Evolutionary conservation across 2,329 filamentous ascomycete species (phyloP).

Genomic region (Onygena corvina): DNA sequence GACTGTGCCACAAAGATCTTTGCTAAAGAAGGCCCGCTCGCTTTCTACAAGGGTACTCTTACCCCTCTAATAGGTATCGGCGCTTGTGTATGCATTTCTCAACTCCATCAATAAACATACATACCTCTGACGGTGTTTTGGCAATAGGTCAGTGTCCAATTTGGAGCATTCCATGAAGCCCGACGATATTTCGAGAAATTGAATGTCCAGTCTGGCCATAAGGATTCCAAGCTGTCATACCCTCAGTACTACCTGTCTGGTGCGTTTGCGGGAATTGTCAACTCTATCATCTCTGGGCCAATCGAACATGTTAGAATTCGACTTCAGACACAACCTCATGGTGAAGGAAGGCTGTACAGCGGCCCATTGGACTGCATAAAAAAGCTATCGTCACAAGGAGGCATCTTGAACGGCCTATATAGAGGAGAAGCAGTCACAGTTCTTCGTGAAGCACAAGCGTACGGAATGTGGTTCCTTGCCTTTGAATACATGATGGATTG

Average conservation of each 20-base stretch:
- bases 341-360: constrained; percentile 60
- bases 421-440: constrained; percentile 78
- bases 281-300: constrained; percentile 74
- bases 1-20: constrained; percentile 74
- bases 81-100: constrained; percentile 57
- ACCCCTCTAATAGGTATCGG: constrained; percentile 92
- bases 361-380: constrained; percentile 84
- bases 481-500: constrained; percentile 96
- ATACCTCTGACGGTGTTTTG: constrained; percentile 9
- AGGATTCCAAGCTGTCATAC: constrained; percentile 52
- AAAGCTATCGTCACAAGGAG: constrained; percentile 60
- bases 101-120: neutral
- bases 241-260: constrained; percentile 80
- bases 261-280: constrained; percentile 84
- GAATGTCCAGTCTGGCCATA: constrained; percentile 43
- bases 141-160: constrained; percentile 68
- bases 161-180: constrained; percentile 89
- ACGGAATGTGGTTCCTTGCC: constrained; percentile 86
- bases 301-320: constrained; percentile 97
- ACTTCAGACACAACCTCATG: constrained; percentile 91
- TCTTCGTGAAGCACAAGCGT: constrained; percentile 81
- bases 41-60: constrained; percentile 97
- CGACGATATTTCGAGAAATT: constrained; percentile 70
- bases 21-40: constrained; percentile 71
- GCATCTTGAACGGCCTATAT: constrained; percentile 63